A percentile compares a stretch with the other conserved stretches of the same genome.
Evolutionary conservation across 2,329 filamentous ascomycete species (phyloP).

Genomic region (Endocalyx cinctus): DNA sequence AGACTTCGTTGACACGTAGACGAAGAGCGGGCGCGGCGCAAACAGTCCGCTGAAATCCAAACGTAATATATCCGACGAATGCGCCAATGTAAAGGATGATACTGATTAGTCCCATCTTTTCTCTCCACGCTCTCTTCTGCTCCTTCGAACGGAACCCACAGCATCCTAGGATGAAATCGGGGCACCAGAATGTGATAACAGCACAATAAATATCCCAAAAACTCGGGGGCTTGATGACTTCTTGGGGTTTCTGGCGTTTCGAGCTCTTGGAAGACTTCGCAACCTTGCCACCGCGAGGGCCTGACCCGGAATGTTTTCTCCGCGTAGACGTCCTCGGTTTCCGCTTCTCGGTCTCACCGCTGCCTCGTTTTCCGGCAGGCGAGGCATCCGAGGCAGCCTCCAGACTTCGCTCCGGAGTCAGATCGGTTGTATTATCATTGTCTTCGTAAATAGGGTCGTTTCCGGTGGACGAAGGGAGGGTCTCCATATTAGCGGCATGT

Average conservation of each 20-base stretch:
- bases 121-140: constrained; percentile 89
- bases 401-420: constrained; percentile 42
- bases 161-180: constrained; percentile 76
- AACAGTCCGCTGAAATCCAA: constrained; percentile 88
- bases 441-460: constrained; percentile 85
- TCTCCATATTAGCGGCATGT: constrained; percentile 89
- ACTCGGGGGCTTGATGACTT: constrained; percentile 73
- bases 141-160: constrained; percentile 82
- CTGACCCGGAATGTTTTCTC: constrained; percentile 38
- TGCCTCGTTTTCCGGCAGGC: constrained; percentile 30
- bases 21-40: constrained; percentile 70
- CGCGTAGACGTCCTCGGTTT: constrained; percentile 31
- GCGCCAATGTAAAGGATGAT: constrained; percentile 85
- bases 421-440: constrained; percentile 59
- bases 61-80: constrained; percentile 91
- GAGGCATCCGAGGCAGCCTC: constrained; percentile 43
- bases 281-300: constrained; percentile 61
- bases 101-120: constrained; percentile 96
- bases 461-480: constrained; percentile 85
- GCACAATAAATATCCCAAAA: constrained; percentile 95
- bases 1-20: constrained; percentile 78
- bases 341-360: constrained; percentile 34
- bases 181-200: constrained; percentile 90
- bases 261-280: constrained; percentile 52
- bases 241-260: constrained; percentile 49